phyloP scores from a whole-genome alignment of 192 early-diverging fungal genomes.

The Pilobolus umbonatus region DNA sequence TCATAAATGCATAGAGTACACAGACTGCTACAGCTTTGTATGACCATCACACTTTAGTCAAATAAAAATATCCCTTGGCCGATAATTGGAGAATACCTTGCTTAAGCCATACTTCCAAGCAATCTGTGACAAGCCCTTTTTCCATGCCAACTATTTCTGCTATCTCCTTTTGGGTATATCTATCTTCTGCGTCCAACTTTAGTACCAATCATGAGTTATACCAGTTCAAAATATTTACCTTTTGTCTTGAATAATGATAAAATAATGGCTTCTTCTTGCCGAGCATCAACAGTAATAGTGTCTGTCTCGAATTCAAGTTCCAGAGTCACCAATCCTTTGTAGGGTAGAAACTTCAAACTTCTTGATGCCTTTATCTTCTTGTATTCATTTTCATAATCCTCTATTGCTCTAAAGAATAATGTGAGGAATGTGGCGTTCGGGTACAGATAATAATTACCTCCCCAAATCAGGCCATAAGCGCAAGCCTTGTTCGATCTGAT shows the following conservation, averaged over 20 bases:
- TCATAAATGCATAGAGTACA: too few species aligned
- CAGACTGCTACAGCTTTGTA: too few species aligned
- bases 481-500: background rate
- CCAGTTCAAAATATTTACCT: constrained; percentile 5
- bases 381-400: constrained; percentile 5
- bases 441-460: background rate
- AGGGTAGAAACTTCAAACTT: constrained; percentile 7
- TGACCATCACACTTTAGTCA: too few species aligned
- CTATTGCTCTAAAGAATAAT: constrained; percentile 9
- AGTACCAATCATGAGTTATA: background rate
- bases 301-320: constrained; percentile 9
- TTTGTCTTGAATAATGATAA: constrained; percentile 15
- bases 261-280: constrained; percentile 7
- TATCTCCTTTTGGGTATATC: constrained; percentile 3
- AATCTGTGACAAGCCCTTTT: background rate
- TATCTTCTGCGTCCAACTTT: constrained; percentile 5
- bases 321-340: constrained; percentile 14
- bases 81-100: constrained; percentile 2
- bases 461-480: background rate
- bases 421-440: background rate
- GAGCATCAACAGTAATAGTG: background rate
- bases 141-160: background rate
- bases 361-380: constrained; percentile 3
- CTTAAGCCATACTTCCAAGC: constrained; percentile 15
- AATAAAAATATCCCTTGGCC: background rate